Base-by-base conservation (phyloP, 139 green algal genomes). In the Zygnema cylindricum region DNA sequence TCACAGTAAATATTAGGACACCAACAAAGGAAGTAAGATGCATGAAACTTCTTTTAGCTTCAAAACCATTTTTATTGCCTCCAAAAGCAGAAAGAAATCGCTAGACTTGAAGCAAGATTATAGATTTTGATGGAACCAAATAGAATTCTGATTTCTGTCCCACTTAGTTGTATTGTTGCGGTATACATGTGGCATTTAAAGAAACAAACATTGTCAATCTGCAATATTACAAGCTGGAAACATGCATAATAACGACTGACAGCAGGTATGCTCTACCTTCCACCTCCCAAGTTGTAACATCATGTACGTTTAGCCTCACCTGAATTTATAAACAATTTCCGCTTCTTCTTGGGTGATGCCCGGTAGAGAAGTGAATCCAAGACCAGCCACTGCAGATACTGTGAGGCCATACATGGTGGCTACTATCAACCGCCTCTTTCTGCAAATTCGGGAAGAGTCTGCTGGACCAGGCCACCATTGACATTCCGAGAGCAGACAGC, bases 241-340 rank as follows among this genome's bases (percentile, higher is more conserved):
- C 25, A 30, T 35, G 57, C 57, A 35, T 30, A 30, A 25, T 30
- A 30, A 30, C 57, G 30, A 25, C 30, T 30, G 30, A 25, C 25
- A 25, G 57, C 57, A 73, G 25, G 57, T 25, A 73, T 30, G 57
- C 30, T 25, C 30, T 25, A 73, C 57, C 57, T 35, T 30, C 25
- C 30, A 30, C 25, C 57, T 25, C 30, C 30, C 30, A 25, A 25
- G 30, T 73, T 30, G 57, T 30, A 25, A 73, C 30, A 25, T 73
- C 25, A 30, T 30, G 77, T 25, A n/a, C n/a, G n/a, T n/a, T 85
- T 30, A 21, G 33, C n/a, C 81, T 77, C 38, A 87, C 81, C 81
- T 87, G 33, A 33, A 87, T 32, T 36, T 78, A 3, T 87, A 36
- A 39, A 87, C 76, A 41, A 87, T 81, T 63, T 79, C 43, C 33